A percentile compares a stretch with the other conserved stretches of the same genome.
These are phyloP conservation scores for Pholiota adiposa DNA, from an alignment of 1,284 basidiomycete species.

Conservation along the genomic window DNA sequence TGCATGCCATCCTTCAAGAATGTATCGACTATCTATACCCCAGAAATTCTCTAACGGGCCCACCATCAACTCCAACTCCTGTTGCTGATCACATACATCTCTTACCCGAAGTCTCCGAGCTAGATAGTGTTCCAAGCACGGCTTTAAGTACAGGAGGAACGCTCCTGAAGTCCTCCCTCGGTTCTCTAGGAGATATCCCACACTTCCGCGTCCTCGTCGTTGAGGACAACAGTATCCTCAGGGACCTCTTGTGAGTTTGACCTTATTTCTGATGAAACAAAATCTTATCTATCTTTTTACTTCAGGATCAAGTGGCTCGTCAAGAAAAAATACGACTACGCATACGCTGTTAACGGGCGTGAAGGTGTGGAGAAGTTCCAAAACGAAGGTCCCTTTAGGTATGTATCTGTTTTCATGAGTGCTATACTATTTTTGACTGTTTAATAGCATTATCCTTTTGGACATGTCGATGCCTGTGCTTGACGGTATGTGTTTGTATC, in stretches of 20 bases:
- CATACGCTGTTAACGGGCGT: conserved; percentile 83
- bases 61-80: conserved; percentile 13
- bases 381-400: conserved; percentile 77
- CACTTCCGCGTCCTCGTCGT: conserved; percentile 75
- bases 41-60: conserved; percentile 28
- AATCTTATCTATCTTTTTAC: conserved; percentile 30
- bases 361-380: conserved; percentile 84
- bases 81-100: conserved; percentile 27
- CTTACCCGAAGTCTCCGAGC: conserved; percentile 22
- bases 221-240: conserved; percentile 82
- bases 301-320: conserved; percentile 80
- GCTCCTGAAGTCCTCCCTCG: conserved; percentile 63
- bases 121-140: conserved; percentile 51
- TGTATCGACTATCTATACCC: conserved; percentile 54
- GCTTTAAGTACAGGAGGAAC: conserved; percentile 62
- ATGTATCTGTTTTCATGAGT: conserved; percentile 34
- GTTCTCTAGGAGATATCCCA: conserved; percentile 44
- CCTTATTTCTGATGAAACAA: conserved; percentile 13
- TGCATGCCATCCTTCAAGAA: conserved; percentile 73
- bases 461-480: conserved; percentile 94
- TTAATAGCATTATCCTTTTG: conserved; percentile 75
- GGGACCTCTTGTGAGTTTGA: conserved; percentile 65
- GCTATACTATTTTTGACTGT: conserved; percentile 11
- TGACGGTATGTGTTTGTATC: conserved; percentile 60
- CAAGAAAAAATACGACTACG: conserved; percentile 82